Evolutionary conservation across 768 basidiomycete genomes (phyloP).

Genomic region (Phlebiopsis flavidoalba): DNA sequence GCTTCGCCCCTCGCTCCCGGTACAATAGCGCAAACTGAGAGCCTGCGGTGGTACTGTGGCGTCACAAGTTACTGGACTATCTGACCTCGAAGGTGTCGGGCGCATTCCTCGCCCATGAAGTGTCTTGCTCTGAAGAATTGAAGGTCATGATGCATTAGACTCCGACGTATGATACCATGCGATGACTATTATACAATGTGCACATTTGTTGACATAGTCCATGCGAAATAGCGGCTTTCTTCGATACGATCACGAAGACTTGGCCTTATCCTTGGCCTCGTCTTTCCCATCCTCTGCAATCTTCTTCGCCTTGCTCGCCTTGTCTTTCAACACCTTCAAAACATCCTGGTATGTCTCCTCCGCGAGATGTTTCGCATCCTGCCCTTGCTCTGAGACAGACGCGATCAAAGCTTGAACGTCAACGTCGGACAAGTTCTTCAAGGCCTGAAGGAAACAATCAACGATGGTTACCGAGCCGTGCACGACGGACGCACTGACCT

Average conservation of each 20-base stretch:
- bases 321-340: constrained; percentile 25
- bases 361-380: constrained; percentile 27
- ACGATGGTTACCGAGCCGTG: not conserved
- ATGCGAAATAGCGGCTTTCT: no score
- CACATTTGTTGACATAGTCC: no score
- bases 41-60: no score
- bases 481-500: constrained; percentile 14
- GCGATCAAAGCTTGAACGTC: constrained; percentile 17
- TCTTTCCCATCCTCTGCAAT: constrained; percentile 21
- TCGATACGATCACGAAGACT: not conserved
- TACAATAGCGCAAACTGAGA: no score
- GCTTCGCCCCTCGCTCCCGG: no score
- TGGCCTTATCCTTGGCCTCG: constrained; percentile 16
- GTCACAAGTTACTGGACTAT: no score
- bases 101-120: no score
- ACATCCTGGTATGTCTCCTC: constrained; percentile 27
- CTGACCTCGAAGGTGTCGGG: no score
- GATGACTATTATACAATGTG: no score
- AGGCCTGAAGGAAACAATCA: constrained; percentile 10
- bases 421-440: constrained; percentile 23
- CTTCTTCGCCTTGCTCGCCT: constrained; percentile 24
- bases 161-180: no score
- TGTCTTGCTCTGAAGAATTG: no score
- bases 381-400: constrained; percentile 20
- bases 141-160: no score